Base-by-base conservation (phyloP, 805 yeast species). In the Ogataea ramenticola region DNA sequence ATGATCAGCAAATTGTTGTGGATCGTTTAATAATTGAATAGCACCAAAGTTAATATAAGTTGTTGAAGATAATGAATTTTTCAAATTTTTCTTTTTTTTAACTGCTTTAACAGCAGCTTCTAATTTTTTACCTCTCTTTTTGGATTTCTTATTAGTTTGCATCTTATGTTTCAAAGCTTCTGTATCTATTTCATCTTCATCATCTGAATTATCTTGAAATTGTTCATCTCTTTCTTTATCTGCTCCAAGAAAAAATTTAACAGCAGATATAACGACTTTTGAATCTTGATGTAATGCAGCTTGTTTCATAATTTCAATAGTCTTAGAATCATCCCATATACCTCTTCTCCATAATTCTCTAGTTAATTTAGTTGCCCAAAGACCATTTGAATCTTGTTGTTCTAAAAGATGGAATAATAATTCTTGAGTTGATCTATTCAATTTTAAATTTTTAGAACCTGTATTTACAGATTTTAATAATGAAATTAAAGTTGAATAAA, bases 291-390 rank as follows among this genome's bases (percentile, higher is more conserved):
- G 96, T 48, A 87, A 65, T 2, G 97, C 88, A 1, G 98, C 97
- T 55, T 88, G 93, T 1, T 95, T 83, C 98, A 93, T 90, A 57
- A 93, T 80, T 64, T 93, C 99, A n/a, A 93, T 96, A 0, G 98
- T 84, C 56, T 97, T 74, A 0, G 96, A 77, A 62, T 93, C 99
- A 62, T 89, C 97, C 99, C 99, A 93, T 46, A 93, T 86, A 58
- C 96, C 96, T 60, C 98, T 77, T 69, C 96, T 78, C 99, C 99
- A 93, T 42, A 93, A 70, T 63, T 93, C 98, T 60, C 98, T 77
- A 5, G 97, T 89, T 45, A 93, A 68, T 57, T 88, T 90, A 3
- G 97, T 86, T 8, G 98, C 97, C 97, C 98, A 93, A 21, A 93
- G 67, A 32, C 97, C 96, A 37, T 71, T 57, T 35, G 87, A 75